Base-by-base conservation (phyloP, 441 rosid genomes). In the Pelargonium fulgidum region DNA sequence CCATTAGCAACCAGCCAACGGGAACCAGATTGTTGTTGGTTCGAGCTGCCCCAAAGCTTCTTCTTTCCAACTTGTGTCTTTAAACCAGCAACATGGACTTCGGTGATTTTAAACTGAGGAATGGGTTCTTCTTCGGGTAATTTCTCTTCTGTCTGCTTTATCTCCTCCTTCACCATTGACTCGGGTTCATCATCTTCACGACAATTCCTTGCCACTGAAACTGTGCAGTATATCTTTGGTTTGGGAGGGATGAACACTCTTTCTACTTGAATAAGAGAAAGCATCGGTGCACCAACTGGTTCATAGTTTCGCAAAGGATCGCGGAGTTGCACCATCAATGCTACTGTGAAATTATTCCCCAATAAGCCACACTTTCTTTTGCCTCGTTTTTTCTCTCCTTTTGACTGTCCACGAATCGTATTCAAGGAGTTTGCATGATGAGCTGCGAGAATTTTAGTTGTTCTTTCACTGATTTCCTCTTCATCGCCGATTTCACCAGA, bases 271-370 rank as follows among this genome's bases (percentile, higher is more conserved):
- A 89, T 80, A 36, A 93, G 95, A 62, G 97, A 83, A 73, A 93
- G 96, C 96, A 93, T 93, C 33, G 99, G 97, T 10, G 93, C 84
- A 64, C 99, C 99, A 29, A 93, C 99, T 7, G 93, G 89, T 68
- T 93, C 97, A 64, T 89, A 85, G 80, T 91, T 82, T 68, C 98
- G 82, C 19, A 86, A 22, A 59, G 97, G 96, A 84, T 91, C 97
- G 13, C 75, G 89, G 11, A 93, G 90, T 75, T 88, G 96, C 76
- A 93, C 97, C 97, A 93, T 85, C 62, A 91, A 78, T 70, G 93
- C 92, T 72, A 91, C 92, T 0, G 96, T 93, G 78, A 91, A 88
- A 79, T 91, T 89, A 82, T 91, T 89, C 61, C 96, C 97, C 68
- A 93, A 82, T 77, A 89, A 81, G 75, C 99, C 93, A 19, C 85